phyloP scores from a whole-genome alignment of 192 early-diverging fungal species.

The Dissophora ornata region DNA sequence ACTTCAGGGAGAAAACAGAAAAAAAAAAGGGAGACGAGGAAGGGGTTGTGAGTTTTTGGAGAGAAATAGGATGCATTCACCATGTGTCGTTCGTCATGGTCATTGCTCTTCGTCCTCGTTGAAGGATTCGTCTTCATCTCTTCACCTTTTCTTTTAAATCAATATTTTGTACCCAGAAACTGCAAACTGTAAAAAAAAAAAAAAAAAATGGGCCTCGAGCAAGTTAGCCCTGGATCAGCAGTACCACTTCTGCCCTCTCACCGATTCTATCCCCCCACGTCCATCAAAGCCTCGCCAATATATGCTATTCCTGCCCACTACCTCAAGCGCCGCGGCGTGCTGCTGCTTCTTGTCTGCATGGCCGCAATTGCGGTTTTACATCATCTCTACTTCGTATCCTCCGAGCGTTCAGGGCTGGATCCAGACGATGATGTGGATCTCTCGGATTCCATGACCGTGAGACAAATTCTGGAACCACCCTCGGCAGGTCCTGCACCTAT shows the following conservation, averaged over 20 bases:
- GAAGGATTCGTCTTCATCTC: too few species aligned
- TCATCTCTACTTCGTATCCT: constrained; percentile 9
- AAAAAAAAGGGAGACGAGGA: not conserved
- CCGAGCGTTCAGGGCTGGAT: too few species aligned
- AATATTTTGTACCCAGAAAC: too few species aligned
- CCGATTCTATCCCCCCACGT: not conserved
- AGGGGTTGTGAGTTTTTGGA: not conserved
- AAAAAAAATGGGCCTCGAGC: constrained; percentile 1
- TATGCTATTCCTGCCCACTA: constrained; percentile 24
- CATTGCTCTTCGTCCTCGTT: too few species aligned
- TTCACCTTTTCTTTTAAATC: too few species aligned
- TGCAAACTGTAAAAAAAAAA: too few species aligned
- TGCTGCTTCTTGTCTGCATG: constrained; percentile 28
- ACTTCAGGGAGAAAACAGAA: not conserved
- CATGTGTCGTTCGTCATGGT: too few species aligned
- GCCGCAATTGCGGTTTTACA: constrained; percentile 16
- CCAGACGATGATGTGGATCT: not conserved
- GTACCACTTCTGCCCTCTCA: constrained; percentile 18
- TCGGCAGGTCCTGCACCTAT: constrained; percentile 22
- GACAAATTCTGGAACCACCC: constrained; percentile 20
- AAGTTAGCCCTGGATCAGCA: not conserved
- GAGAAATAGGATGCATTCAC: too few species aligned
- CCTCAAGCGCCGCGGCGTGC: constrained; percentile 21
- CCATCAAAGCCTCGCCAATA: constrained; percentile 14
- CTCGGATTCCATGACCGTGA: not conserved